Evolutionary conservation across 352 stramenopile species (phyloP).

Genomic region (Plasmopara viticola): DNA sequence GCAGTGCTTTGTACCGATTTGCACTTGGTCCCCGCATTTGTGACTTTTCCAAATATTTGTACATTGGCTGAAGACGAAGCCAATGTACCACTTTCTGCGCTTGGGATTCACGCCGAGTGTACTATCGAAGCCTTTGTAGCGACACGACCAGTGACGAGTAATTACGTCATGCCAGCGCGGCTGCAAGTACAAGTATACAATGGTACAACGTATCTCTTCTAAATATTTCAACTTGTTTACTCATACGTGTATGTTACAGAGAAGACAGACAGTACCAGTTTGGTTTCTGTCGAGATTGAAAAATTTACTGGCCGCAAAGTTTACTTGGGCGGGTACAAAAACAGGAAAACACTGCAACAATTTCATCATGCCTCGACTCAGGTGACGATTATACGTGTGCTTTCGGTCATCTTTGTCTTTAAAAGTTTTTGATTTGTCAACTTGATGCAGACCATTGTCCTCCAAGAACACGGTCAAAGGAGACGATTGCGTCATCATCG

Average conservation of each 20-base stretch:
- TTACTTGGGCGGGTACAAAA: constrained; percentile 85
- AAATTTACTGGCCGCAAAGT: constrained; percentile 75
- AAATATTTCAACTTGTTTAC: neutral
- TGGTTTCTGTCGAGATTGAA: constrained; percentile 62
- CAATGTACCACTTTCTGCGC: constrained; percentile 31
- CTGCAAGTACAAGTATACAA: constrained; percentile 78
- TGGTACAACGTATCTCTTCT: constrained; percentile 15
- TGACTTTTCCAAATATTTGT: constrained; percentile 56
- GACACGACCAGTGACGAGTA: constrained; percentile 28
- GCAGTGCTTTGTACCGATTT: constrained; percentile 55
- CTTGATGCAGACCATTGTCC: constrained; percentile 62
- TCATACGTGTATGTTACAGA: constrained; percentile 17
- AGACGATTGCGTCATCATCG: no score
- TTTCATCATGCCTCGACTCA: constrained; percentile 90
- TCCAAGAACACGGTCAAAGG: no score
- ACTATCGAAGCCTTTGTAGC: constrained; percentile 48
- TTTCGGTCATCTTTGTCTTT: neutral
- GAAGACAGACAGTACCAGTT: constrained; percentile 35
- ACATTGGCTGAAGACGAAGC: constrained; percentile 23
- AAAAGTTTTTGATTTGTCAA: neutral
- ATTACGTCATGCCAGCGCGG: constrained; percentile 81
- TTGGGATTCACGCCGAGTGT: constrained; percentile 27
- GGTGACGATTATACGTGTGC: constrained; percentile 16
- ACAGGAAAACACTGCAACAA: constrained; percentile 81
- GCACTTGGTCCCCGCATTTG: constrained; percentile 43